These are phyloP conservation scores for Scleroderma citrinum DNA, from an alignment of 768 basidiomycete species.

Conservation along the genomic window DNA sequence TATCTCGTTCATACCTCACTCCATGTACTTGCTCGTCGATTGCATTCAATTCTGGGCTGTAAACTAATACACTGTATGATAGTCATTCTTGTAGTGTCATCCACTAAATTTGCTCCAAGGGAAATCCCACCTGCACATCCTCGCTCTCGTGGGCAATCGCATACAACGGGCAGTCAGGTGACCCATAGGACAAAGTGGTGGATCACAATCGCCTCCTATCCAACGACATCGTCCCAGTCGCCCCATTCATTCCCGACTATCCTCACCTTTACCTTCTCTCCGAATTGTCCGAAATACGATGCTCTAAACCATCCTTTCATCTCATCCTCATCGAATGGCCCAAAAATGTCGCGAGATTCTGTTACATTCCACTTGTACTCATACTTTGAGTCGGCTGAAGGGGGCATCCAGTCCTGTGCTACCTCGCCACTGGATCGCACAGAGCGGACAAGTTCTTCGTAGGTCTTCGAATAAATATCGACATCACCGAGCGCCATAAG, in stretches of 20 bases:
- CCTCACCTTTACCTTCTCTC: slow-evolving; percentile 75
- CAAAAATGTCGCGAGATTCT: slow-evolving; percentile 54
- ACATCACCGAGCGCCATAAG: slow-evolving; percentile 82
- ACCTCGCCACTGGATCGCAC: slow-evolving; percentile 71
- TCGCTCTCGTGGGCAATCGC: too few species aligned
- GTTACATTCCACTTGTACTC: slow-evolving; percentile 77
- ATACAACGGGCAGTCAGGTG: too few species aligned
- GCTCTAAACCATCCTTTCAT: slow-evolving; percentile 78
- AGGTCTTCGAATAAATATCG: slow-evolving; percentile 82
- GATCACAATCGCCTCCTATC: slow-evolving; percentile 22
- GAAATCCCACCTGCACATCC: too few species aligned
- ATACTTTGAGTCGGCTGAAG: slow-evolving; percentile 69
- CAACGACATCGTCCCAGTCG: slow-evolving; percentile 61
- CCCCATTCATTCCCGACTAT: slow-evolving; percentile 66
- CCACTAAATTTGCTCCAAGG: too few species aligned
- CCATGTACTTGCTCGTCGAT: too few species aligned
- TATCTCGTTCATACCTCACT: too few species aligned
- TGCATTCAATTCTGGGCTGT: too few species aligned
- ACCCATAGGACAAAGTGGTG: too few species aligned
- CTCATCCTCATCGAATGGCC: slow-evolving; percentile 77
- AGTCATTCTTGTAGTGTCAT: too few species aligned
- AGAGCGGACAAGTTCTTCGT: slow-evolving; percentile 76
- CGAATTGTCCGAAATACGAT: slow-evolving; percentile 70
- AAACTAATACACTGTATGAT: too few species aligned
- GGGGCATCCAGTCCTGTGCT: slow-evolving; percentile 63